Evolutionary conservation across 2,329 filamentous ascomycete genomes (phyloP).

Genomic region (Ophiostoma himal-ulmi): DNA sequence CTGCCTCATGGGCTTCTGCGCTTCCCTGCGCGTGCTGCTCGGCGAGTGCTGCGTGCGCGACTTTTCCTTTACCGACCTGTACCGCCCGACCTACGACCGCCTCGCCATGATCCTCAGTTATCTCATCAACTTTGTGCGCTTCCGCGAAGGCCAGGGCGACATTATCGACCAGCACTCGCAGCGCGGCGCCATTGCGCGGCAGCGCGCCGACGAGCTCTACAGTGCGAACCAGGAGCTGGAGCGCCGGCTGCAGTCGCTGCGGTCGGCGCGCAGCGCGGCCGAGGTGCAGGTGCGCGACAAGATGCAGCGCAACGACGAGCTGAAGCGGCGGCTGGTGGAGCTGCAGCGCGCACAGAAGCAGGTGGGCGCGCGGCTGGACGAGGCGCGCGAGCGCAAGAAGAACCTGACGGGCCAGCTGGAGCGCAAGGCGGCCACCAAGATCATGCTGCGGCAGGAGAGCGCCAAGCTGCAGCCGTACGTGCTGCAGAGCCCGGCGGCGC

Average conservation of each 20-base stretch:
- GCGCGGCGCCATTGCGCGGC: slow-evolving; percentile 78
- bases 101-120: slow-evolving; percentile 95
- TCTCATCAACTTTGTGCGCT: slow-evolving; percentile 97
- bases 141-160: slow-evolving; percentile 83
- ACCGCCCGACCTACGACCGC: slow-evolving; percentile 82
- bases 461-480: slow-evolving; percentile 88
- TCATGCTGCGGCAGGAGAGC: slow-evolving; percentile 75
- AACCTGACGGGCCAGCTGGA: slow-evolving; percentile 67
- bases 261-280: slow-evolving; percentile 70
- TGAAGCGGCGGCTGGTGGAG: slow-evolving; percentile 76
- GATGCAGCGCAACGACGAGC: slow-evolving; percentile 75
- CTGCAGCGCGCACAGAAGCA: slow-evolving; percentile 75
- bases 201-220: slow-evolving; percentile 79
- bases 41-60: slow-evolving; percentile 86
- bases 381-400: slow-evolving; percentile 72
- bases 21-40: slow-evolving; percentile 71
- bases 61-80: slow-evolving; percentile 88
- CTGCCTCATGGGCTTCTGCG: slow-evolving; percentile 94
- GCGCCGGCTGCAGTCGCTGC: slow-evolving; percentile 71
- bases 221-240: slow-evolving; percentile 84
- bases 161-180: slow-evolving; percentile 94
- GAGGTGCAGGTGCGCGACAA: slow-evolving; percentile 80
- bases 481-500: slow-evolving; percentile 73
- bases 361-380: slow-evolving; percentile 75
- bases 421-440: slow-evolving; percentile 62